phyloP scores from a whole-genome alignment of 352 stramenopile species.

The Albugo candida region DNA sequence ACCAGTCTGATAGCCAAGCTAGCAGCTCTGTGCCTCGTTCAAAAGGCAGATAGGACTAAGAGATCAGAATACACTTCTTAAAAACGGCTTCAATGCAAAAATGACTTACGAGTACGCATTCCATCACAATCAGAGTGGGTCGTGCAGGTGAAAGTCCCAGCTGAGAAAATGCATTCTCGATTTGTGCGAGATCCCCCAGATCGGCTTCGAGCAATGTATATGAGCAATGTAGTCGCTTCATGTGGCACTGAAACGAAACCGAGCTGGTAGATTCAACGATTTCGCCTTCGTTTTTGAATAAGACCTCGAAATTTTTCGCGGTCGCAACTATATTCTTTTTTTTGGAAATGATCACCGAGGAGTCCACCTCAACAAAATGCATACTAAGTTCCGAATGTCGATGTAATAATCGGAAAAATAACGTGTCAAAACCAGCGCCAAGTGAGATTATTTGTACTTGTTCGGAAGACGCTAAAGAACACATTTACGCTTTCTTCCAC shows the following conservation, averaged over 20 bases:
- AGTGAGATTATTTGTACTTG: constrained; percentile 46
- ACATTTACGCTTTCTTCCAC: too few relatives aligned
- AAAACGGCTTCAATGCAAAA: too few relatives aligned
- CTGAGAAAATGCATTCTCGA: constrained; percentile 14
- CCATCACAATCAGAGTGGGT: constrained; percentile 36
- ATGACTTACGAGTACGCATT: constrained; percentile 63
- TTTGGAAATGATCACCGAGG: constrained; percentile 21
- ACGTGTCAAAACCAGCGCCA: constrained; percentile 49
- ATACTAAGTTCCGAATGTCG: constrained; percentile 1
- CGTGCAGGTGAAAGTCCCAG: constrained; percentile 14
- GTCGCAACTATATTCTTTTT: constrained; percentile 26
- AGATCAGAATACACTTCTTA: too few relatives aligned
- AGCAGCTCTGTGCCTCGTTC: constrained; percentile 23
- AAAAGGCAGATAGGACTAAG: constrained; percentile 49
- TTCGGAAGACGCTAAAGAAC: too few relatives aligned
- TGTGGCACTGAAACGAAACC: constrained; percentile 12
- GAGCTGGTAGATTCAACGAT: neutral
- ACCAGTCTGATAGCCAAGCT: constrained; percentile 17
- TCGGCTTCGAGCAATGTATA: constrained; percentile 37
- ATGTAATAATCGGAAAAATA: constrained; percentile 40
- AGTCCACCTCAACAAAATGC: constrained; percentile 41
- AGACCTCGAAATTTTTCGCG: constrained; percentile 1
- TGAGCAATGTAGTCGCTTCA: constrained; percentile 4
- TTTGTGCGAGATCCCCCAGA: constrained; percentile 20
- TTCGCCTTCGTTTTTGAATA: constrained; percentile 1